Percentiles rank a stretch among this genome's conserved stretches.
Conservation (phyloP, 345 rosid genomes). For the Nephelium lappaceum region DNA sequence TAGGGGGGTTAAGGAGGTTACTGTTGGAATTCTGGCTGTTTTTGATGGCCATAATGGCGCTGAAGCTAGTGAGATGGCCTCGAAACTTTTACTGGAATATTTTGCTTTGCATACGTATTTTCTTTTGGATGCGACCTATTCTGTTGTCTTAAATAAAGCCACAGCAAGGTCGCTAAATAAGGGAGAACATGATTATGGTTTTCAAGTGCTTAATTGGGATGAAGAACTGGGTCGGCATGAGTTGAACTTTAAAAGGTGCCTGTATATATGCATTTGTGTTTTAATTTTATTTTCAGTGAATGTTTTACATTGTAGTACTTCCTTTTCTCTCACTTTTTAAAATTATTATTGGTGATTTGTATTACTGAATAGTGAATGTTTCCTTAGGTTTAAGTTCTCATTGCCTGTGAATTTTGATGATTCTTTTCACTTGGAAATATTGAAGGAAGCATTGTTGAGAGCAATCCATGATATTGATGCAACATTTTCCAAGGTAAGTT, state of each 20-base stretch:
- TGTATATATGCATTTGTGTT: neutral
- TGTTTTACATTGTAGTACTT: neutral
- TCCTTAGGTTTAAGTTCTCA: slow-evolving; percentile 61
- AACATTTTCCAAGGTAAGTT: slow-evolving; percentile 73
- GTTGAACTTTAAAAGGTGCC: slow-evolving; percentile 58
- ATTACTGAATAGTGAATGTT: slow-evolving; percentile 9
- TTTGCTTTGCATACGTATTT: slow-evolving; percentile 85
- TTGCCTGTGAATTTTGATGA: slow-evolving; percentile 50
- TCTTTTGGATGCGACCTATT: slow-evolving; percentile 81
- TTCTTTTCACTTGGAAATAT: slow-evolving; percentile 75
- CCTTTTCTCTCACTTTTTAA: neutral
- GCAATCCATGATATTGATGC: slow-evolving; percentile 88
- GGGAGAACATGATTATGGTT: slow-evolving; percentile 48
- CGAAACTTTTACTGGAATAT: slow-evolving; percentile 79
- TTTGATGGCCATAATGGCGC: slow-evolving; percentile 98
- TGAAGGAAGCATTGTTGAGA: slow-evolving; percentile 85
- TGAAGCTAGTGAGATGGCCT: slow-evolving; percentile 98
- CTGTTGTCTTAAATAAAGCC: slow-evolving; percentile 49
- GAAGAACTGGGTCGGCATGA: slow-evolving; percentile 46
- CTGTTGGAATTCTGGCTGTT: slow-evolving; percentile 80
- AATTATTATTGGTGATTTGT: neutral
- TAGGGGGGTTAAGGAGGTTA: slow-evolving; percentile 61
- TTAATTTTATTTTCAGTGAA: neutral
- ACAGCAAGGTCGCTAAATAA: slow-evolving; percentile 45
- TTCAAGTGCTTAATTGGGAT: slow-evolving; percentile 51